These are phyloP conservation scores for Xylaria intraflava DNA, from an alignment of 495 filamentous ascomycete species.

Conservation along the genomic window DNA sequence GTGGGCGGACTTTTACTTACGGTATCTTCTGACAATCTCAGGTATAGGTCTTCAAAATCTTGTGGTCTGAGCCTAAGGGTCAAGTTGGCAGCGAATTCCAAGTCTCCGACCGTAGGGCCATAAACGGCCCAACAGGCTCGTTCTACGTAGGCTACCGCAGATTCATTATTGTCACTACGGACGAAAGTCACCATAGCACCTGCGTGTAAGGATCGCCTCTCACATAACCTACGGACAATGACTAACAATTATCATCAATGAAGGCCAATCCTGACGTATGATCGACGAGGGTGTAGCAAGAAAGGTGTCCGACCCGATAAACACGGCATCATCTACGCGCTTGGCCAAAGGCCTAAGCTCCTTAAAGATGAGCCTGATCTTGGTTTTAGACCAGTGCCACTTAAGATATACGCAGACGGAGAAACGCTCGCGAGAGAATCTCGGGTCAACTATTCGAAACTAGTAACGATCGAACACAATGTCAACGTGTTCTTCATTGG, in stretches of 20 bases:
- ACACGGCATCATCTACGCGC: constrained; percentile 40
- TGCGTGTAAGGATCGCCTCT: constrained; percentile 38
- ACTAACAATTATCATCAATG: neutral
- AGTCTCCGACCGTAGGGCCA: constrained; percentile 26
- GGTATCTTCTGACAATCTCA: neutral
- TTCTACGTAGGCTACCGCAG: constrained; percentile 41
- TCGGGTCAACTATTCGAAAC: constrained; percentile 40
- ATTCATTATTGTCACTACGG: constrained; percentile 42
- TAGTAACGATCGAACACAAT: constrained; percentile 45
- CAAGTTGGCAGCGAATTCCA: constrained; percentile 23
- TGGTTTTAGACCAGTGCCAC: constrained; percentile 34
- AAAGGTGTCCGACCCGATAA: constrained; percentile 38
- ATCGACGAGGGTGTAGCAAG: constrained; percentile 38
- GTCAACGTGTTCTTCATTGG: constrained; percentile 41
- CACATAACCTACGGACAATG: neutral
- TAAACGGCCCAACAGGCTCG: constrained; percentile 21
- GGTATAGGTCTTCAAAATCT: constrained; percentile 41
- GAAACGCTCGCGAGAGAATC: constrained; percentile 41
- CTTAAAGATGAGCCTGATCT: constrained; percentile 35
- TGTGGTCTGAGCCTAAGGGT: constrained; percentile 42
- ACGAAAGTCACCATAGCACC: constrained; percentile 40
- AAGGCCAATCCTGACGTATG: constrained; percentile 45
- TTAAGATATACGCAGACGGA: constrained; percentile 29
- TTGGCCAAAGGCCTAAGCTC: constrained; percentile 19
- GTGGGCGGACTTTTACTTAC: neutral